Base-by-base conservation (phyloP, 805 yeast species). In the Schwanniomyces occidentalis region DNA sequence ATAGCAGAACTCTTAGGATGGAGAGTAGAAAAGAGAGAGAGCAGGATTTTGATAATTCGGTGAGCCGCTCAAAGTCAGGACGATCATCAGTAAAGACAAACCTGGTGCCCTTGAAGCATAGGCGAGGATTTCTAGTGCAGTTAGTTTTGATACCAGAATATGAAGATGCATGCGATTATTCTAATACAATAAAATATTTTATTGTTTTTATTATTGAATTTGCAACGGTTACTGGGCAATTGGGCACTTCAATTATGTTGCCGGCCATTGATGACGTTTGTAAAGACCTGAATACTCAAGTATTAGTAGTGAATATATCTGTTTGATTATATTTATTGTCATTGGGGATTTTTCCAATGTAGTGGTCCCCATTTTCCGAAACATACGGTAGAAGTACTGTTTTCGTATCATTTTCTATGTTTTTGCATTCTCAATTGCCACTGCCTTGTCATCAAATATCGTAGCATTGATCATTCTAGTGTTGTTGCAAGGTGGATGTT, bases 301-400 rank as follows among this genome's bases (percentile, higher is more conserved):
- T 72, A 1, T 63, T 79, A 18, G 68, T 76, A 48, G 87, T 86
- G 16, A 87, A 86, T 50, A 70, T 87, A n/a, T 78, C 91, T 2
- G 87, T 86, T 33, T 95, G 95, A 46, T 72, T 87, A 8, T 88
- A 86, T 53, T 59, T 86, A 17, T 51, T 86, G 9, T 69, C 89
- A 1, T 52, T 88, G 22, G 96, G 95, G 10, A 65, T 88, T 1
- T 79, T 85, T 48, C 95, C 96, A 2, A 52, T 88, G 28, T 87
- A 95, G 93, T 88, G 95, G 95, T 82, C 91, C 5, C 76, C 82
- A 7, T 73, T 85, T 38, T 79, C 89, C 25, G 95, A 88, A 52
- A 59, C 71, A 34, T 73, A 75, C 42, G 96, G 96, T 2, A 68
- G 95, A 45, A 63, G 96, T 36, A 69, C 80, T 2, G 80, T 87